Evolutionary conservation across 106 monocot species (phyloP).

Genomic region (Agapanthus africanus): DNA sequence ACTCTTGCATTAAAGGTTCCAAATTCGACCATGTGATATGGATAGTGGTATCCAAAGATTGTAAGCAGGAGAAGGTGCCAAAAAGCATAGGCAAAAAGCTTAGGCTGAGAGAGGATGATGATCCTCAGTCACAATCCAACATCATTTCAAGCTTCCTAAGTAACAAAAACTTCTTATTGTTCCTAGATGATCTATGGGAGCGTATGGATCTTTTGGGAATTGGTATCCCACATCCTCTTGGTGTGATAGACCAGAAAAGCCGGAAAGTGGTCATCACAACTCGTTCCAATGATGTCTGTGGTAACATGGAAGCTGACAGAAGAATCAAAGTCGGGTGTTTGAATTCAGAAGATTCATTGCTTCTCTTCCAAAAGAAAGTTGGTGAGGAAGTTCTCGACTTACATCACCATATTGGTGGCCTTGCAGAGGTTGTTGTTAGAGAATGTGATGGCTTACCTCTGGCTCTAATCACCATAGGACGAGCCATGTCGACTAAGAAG

Average conservation of each 20-base stretch:
- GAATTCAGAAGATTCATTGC: slow-evolving; percentile 8
- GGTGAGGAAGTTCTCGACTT: background rate
- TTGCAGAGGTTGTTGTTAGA: slow-evolving; percentile 18
- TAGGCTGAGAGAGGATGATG: background rate
- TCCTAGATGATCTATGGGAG: slow-evolving; percentile 32
- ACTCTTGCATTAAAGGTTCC: background rate
- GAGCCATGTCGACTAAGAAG: slow-evolving; percentile 17
- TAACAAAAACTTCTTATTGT: slow-evolving; percentile 20
- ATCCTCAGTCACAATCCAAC: background rate
- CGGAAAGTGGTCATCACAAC: slow-evolving; percentile 27
- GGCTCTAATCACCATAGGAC: slow-evolving; percentile 20
- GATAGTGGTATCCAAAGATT: slow-evolving; percentile 4
- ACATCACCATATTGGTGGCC: background rate
- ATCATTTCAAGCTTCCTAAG: slow-evolving; percentile 16
- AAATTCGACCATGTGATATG: slow-evolving; percentile 2
- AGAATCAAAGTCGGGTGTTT: slow-evolving; percentile 23
- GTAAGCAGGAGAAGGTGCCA: background rate
- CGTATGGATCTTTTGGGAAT: slow-evolving; percentile 11
- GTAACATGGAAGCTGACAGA: slow-evolving; percentile 12
- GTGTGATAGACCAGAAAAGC: background rate
- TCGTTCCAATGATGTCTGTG: slow-evolving; percentile 16
- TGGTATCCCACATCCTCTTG: slow-evolving; percentile 14
- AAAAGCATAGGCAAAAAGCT: background rate
- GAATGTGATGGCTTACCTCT: slow-evolving; percentile 29
- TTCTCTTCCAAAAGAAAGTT: slow-evolving; percentile 26